phyloP scores from a whole-genome alignment of 257 asterid species.

The Ajuga chamaepitys region DNA sequence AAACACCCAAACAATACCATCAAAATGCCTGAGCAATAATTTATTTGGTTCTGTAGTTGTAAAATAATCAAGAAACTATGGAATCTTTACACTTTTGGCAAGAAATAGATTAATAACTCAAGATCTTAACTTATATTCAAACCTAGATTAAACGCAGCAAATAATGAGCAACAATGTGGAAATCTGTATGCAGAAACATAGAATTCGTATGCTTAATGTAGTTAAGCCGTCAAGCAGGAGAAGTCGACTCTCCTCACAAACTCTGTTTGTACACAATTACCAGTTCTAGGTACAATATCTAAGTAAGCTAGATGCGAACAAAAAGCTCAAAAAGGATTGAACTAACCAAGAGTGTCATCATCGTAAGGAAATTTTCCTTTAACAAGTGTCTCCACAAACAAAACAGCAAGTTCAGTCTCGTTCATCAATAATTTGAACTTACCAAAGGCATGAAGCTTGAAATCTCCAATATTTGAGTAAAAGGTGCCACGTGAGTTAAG shows the following conservation, averaged over 20 bases:
- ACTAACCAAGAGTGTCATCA: constrained; percentile 73
- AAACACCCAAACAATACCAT: not conserved
- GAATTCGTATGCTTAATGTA: too few species aligned
- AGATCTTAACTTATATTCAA: not conserved
- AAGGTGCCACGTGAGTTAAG: constrained; percentile 1
- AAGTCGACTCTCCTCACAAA: too few species aligned
- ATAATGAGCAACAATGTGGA: not conserved
- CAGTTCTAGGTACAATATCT: not conserved
- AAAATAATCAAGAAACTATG: not conserved
- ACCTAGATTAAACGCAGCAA: not conserved
- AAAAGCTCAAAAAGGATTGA: not conserved
- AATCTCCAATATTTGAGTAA: constrained; percentile 10
- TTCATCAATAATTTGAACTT: not conserved
- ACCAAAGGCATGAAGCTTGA: constrained; percentile 2
- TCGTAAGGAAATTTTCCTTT: constrained; percentile 69
- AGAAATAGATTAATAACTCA: not conserved
- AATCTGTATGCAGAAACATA: too few species aligned
- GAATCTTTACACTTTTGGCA: not conserved
- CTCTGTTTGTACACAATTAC: not conserved
- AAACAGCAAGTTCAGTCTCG: constrained; percentile 73
- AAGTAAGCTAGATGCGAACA: not conserved
- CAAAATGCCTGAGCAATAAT: not conserved
- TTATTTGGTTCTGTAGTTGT: not conserved
- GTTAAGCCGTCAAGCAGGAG: too few species aligned
- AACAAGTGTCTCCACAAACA: constrained; percentile 77